Evolutionary conservation across 1,139 yeast genomes (phyloP).

Genomic region (Pneumocystis murina): DNA sequence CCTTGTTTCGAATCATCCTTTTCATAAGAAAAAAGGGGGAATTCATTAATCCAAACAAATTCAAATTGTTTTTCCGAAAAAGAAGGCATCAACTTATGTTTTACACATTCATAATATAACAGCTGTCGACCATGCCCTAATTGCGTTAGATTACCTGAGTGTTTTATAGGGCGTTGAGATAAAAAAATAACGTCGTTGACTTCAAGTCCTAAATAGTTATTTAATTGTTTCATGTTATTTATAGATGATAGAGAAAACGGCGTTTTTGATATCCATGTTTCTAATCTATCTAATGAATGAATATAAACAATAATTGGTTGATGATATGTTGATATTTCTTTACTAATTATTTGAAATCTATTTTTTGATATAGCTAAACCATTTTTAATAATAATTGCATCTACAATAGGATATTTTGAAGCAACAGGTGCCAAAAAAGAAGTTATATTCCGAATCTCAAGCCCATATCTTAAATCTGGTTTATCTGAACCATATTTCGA

Average conservation of each 20-base stretch:
- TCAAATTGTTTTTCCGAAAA: conserved; percentile 4
- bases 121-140: conserved; percentile 73
- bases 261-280: not conserved
- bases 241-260: not conserved
- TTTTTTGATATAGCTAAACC: conserved; percentile 33
- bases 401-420: conserved; percentile 47
- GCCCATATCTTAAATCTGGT: conserved; percentile 62
- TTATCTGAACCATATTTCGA: conserved; percentile 75
- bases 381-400: conserved; percentile 47
- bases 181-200: conserved; percentile 67
- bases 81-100: conserved; percentile 25
- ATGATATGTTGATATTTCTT: conserved; percentile 1
- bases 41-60: conserved; percentile 63
- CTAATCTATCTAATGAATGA: not conserved
- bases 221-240: not conserved
- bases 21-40: conserved; percentile 73
- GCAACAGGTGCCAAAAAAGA: conserved; percentile 26
- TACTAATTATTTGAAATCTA: conserved; percentile 28
- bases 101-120: conserved; percentile 35
- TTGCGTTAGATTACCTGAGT: conserved; percentile 92
- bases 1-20: conserved; percentile 24
- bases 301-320: conserved; percentile 21
- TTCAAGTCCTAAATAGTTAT: conserved; percentile 20
- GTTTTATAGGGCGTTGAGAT: conserved; percentile 46
- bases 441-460: conserved; percentile 39